phyloP scores from a whole-genome alignment of 768 basidiomycete genomes.

The Lactarius akahatsu region DNA sequence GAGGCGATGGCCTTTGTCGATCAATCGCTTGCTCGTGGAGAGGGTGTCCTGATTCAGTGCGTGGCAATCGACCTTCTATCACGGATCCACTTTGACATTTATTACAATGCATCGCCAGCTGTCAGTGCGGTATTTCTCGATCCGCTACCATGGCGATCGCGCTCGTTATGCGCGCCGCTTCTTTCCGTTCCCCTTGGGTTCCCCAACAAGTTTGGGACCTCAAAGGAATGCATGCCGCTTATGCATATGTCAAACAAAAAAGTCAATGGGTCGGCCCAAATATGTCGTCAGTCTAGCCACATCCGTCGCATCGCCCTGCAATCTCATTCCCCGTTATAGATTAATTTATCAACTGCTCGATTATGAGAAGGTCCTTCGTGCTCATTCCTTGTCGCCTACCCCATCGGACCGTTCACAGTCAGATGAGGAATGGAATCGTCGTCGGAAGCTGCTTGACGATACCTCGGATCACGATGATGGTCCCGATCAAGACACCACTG shows the following conservation, averaged over 20 bases:
- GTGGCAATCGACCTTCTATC: slow-evolving; percentile 37
- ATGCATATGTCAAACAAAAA: slow-evolving; percentile 86
- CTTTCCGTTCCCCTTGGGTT: slow-evolving; percentile 59
- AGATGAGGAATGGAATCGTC: slow-evolving; percentile 80
- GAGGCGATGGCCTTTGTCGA: slow-evolving; percentile 82
- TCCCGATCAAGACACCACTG: slow-evolving; percentile 50
- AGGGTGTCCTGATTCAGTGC: slow-evolving; percentile 83
- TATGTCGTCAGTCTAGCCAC: slow-evolving; percentile 72
- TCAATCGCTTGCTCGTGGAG: slow-evolving; percentile 67
- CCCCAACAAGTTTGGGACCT: slow-evolving; percentile 75
- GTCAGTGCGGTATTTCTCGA: slow-evolving; percentile 91
- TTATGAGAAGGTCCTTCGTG: slow-evolving; percentile 74
- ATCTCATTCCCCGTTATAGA: slow-evolving; percentile 42
- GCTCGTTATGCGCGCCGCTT: slow-evolving; percentile 90
- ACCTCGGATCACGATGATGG: slow-evolving; percentile 48
- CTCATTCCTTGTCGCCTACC: slow-evolving; percentile 45
- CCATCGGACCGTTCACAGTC: slow-evolving; percentile 55
- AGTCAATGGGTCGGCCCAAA: slow-evolving; percentile 88
- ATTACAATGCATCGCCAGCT: slow-evolving; percentile 47
- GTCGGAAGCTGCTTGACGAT: slow-evolving; percentile 60
- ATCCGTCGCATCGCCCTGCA: slow-evolving; percentile 12
- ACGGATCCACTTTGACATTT: not conserved
- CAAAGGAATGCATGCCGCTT: slow-evolving; percentile 88
- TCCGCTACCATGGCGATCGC: slow-evolving; percentile 90
- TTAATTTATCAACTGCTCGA: slow-evolving; percentile 93